Evolutionary conservation across 768 basidiomycete species (phyloP).

Genomic region (Collybiopsis luxurians): DNA sequence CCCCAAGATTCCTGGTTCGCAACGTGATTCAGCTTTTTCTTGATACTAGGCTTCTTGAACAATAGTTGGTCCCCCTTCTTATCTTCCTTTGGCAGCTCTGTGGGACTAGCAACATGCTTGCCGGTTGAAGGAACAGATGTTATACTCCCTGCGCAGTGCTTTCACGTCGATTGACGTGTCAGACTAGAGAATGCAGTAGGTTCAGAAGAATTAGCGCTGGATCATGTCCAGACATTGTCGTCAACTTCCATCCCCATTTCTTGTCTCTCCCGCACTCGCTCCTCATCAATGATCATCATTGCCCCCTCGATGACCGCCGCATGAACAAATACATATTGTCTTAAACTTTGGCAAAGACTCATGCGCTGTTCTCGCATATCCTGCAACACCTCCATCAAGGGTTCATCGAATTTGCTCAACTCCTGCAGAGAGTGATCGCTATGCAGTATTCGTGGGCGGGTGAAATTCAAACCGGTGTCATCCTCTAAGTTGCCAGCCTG

Average conservation of each 20-base stretch:
- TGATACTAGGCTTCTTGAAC: slow-evolving; percentile 68
- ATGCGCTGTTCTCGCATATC: slow-evolving; percentile 96
- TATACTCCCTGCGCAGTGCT: slow-evolving; percentile 12
- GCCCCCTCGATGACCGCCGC: slow-evolving; percentile 81
- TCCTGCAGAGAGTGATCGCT: slow-evolving; percentile 49
- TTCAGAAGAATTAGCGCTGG: slow-evolving; percentile 5
- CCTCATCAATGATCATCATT: slow-evolving; percentile 74
- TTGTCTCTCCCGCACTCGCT: slow-evolving; percentile 35
- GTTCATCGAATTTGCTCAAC: slow-evolving; percentile 66
- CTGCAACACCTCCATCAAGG: slow-evolving; percentile 80
- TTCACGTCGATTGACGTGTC: not conserved
- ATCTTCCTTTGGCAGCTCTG: slow-evolving; percentile 63
- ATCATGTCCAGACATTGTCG: not conserved
- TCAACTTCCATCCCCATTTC: slow-evolving; percentile 13
- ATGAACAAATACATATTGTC: slow-evolving; percentile 95
- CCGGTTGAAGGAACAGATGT: slow-evolving; percentile 34
- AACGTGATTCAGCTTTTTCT: slow-evolving; percentile 33
- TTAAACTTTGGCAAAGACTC: slow-evolving; percentile 91
- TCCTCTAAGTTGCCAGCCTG: not conserved
- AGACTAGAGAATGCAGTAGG: slow-evolving; percentile 5
- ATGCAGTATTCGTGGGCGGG: slow-evolving; percentile 61
- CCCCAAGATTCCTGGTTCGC: not conserved
- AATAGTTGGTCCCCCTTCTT: slow-evolving; percentile 52
- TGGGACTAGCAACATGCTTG: slow-evolving; percentile 71
- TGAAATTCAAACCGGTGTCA: slow-evolving; percentile 47